These are phyloP conservation scores for Coniochaeta sp. DNA, from an alignment of 2,329 filamentous ascomycete species.

Conservation along the genomic window DNA sequence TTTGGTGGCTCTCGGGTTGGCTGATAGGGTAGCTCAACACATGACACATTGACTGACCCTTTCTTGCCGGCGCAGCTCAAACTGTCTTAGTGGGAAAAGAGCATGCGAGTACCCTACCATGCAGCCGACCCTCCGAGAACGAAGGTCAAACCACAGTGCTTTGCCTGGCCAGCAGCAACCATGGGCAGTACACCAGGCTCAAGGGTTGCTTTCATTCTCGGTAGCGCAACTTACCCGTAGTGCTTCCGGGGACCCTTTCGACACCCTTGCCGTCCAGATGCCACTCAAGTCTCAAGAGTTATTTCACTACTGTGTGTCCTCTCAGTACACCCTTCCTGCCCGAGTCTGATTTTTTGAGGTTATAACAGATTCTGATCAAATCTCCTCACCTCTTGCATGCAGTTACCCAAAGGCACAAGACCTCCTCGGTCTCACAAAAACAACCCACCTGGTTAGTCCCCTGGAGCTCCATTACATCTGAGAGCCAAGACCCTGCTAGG, in stretches of 20 bases:
- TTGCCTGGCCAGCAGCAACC: background rate
- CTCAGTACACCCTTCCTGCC: background rate
- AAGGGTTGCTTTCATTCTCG: background rate
- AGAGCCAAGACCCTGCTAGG: no score
- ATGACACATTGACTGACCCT: background rate
- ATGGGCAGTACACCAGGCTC: background rate
- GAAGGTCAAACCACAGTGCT: background rate
- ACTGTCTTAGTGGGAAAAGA: background rate
- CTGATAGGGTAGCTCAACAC: background rate
- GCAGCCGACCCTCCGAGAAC: background rate
- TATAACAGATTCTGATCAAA: background rate
- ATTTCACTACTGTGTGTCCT: slow-evolving; percentile 3
- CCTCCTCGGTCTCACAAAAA: background rate
- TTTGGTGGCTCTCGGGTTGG: background rate
- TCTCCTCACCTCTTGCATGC: no score
- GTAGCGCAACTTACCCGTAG: background rate
- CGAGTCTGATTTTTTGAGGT: background rate
- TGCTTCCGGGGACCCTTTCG: slow-evolving; percentile 2
- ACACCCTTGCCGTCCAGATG: slow-evolving; percentile 2
- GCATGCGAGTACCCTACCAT: slow-evolving; percentile 1
- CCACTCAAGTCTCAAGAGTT: slow-evolving; percentile 3
- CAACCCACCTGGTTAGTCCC: background rate
- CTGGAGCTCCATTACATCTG: background rate
- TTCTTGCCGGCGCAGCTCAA: background rate
- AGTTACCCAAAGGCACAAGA: background rate